These are phyloP conservation scores for Yamadazyma epiphylla DNA, from an alignment of 1,139 yeast species.

Conservation along the genomic window DNA sequence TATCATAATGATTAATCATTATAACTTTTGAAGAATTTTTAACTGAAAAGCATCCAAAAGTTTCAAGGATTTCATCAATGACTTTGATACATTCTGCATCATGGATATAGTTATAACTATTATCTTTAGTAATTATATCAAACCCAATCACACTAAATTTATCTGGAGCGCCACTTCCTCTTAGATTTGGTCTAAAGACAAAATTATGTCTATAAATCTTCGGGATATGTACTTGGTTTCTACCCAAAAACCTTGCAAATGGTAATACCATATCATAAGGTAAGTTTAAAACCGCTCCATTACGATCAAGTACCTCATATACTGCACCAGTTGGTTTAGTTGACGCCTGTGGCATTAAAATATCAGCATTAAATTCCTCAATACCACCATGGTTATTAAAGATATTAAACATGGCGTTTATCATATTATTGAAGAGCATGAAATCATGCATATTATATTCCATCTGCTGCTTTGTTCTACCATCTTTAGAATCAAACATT, in stretches of 20 bases:
- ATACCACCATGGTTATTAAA: slow-evolving; percentile 86
- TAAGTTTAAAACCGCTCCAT: slow-evolving; percentile 82
- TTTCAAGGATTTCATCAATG: slow-evolving; percentile 63
- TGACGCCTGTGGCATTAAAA: slow-evolving; percentile 79
- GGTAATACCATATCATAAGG: slow-evolving; percentile 90
- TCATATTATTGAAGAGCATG: slow-evolving; percentile 46
- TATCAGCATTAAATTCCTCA: slow-evolving; percentile 51
- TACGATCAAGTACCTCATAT: slow-evolving; percentile 76
- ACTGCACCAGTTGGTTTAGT: slow-evolving; percentile 60
- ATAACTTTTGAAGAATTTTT: slow-evolving; percentile 48
- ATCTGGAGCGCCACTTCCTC: slow-evolving; percentile 65
- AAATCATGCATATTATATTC: slow-evolving; percentile 33
- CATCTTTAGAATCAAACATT: slow-evolving; percentile 57
- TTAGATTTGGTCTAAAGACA: slow-evolving; percentile 66
- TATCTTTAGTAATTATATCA: slow-evolving; percentile 64
- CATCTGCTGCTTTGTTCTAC: slow-evolving; percentile 18
- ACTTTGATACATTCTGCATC: slow-evolving; percentile 90
- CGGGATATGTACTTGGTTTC: slow-evolving; percentile 48
- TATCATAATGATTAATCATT: slow-evolving; percentile 74
- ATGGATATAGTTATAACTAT: slow-evolving; percentile 37
- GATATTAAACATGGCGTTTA: slow-evolving; percentile 52
- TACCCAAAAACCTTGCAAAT: slow-evolving; percentile 77
- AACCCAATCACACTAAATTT: slow-evolving; percentile 80
- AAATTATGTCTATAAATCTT: slow-evolving; percentile 74
- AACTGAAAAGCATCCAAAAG: slow-evolving; percentile 60